These are phyloP conservation scores for Vinca minor DNA, from an alignment of 257 asterid genomes.

Conservation along the genomic window DNA sequence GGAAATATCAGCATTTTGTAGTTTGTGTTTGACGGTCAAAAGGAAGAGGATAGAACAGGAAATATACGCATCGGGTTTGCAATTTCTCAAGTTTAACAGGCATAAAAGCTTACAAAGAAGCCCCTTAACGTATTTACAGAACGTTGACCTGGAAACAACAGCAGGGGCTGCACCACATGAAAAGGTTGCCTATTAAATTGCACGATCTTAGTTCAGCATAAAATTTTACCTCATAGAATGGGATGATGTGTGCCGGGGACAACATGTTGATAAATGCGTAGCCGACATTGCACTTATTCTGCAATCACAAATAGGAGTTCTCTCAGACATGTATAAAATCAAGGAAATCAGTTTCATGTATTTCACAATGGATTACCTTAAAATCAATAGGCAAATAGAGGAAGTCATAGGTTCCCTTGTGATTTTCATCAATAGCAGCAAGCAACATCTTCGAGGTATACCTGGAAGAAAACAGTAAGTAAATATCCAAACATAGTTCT, in stretches of 20 bases:
- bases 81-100: background rate
- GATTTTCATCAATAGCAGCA: slow-evolving; percentile 54
- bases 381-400: slow-evolving; percentile 81
- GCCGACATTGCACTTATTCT: slow-evolving; percentile 90
- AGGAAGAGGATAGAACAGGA: background rate
- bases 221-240: slow-evolving; percentile 58
- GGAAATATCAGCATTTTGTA: background rate
- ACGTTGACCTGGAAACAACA: background rate
- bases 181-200: background rate
- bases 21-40: background rate
- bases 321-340: slow-evolving; percentile 9
- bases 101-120: background rate
- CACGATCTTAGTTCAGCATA: background rate
- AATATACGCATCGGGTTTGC: background rate
- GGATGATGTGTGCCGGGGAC: slow-evolving; percentile 53
- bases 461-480: slow-evolving; percentile 32
- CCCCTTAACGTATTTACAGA: background rate
- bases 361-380: slow-evolving; percentile 35
- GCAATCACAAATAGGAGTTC: slow-evolving; percentile 21
- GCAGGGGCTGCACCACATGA: background rate
- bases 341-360: slow-evolving; percentile 1
- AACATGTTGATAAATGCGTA: slow-evolving; percentile 81
- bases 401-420: slow-evolving; percentile 68
- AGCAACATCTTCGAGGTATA: slow-evolving; percentile 80
- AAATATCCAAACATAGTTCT: slow-evolving; percentile 1